phyloP scores from a whole-genome alignment of 2,329 filamentous ascomycete species.

The Penicillium sp. region DNA sequence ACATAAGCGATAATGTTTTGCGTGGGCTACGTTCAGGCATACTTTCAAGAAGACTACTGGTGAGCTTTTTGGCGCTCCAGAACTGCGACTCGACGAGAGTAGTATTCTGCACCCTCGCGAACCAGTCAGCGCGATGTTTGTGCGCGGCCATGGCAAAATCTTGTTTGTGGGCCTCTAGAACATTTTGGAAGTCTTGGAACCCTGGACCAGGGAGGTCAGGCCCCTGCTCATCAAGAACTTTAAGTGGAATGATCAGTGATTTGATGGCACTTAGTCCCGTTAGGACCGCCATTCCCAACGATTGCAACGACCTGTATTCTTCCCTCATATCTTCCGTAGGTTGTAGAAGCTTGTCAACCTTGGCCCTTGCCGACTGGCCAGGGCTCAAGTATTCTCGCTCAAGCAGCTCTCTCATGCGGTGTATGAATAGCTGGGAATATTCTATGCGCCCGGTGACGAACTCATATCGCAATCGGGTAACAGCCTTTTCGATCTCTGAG shows the following conservation, averaged over 20 bases:
- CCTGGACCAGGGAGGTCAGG: not conserved
- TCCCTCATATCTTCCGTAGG: not conserved
- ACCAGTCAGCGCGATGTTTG: not conserved
- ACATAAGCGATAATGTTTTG: not conserved
- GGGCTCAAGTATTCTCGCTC: constrained; percentile 16
- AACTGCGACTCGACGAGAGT: not conserved
- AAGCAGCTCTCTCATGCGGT: constrained; percentile 1
- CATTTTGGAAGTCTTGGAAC: not conserved
- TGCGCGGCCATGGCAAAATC: not conserved
- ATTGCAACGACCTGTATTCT: not conserved
- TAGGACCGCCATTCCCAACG: not conserved
- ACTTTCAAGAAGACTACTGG: not conserved
- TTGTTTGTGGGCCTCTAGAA: not conserved
- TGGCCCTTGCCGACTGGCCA: constrained; percentile 17
- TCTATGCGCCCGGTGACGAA: not conserved
- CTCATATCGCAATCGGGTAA: not conserved
- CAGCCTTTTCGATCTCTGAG: not conserved
- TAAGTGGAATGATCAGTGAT: not conserved
- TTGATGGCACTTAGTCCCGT: not conserved
- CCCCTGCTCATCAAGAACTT: not conserved
- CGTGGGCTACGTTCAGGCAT: not conserved
- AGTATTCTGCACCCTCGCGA: not conserved
- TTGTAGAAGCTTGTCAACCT: constrained; percentile 19
- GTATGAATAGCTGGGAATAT: not conserved
- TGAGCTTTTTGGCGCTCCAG: not conserved